Base-by-base conservation (phyloP, 371 early-diverging fungal species). In the Batrachochytrium dendrobatidis region DNA sequence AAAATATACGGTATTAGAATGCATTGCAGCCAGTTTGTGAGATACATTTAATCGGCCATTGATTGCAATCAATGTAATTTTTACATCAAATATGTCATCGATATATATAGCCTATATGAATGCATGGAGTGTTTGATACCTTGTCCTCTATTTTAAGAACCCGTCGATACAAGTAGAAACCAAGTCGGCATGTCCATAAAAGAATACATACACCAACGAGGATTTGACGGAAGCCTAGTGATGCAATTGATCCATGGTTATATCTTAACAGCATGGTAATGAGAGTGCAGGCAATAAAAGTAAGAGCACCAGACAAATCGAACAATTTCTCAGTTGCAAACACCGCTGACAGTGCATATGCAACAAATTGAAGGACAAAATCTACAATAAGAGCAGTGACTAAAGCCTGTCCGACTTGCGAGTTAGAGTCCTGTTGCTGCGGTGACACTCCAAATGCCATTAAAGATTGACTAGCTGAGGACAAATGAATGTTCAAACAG, bases 301-400 rank as follows among this genome's bases (percentile, higher is more conserved):
- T 72, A 44, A 76, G 34, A 12, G 71, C 24, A 34, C 71, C 77
- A n/a, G 67, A 60, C 29, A 66, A 32, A 62, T 76, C 77, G 59
- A 71, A 76, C 44, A 73, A 56, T 8, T 28, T 22, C 53, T 76
- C 77, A 25, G 75, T 76, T 55, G 66, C 25, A 30, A 63, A 46
- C 15, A 48, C 39, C 6, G 71, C 71, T 12, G 74, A 74, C 35
- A 60, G 30, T 55, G 66, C 34, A 59, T 56, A 75, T 33, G 65
- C 63, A 32, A 63, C 53, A n/a, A 70, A 24, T 58, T 75, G 76
- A 49, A 75, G 61, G 56, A 51, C 73, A 17, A 64, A 58, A 53
- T 73, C 73, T 33, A 73, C 58, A 20, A 60, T 6, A 34, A 73
- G 55, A 35, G 64, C 59, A 45, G 59, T 54, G 26, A 66, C 49